Base-by-base conservation (phyloP, 306 rosid genomes). In the Albizia julibrissin region DNA sequence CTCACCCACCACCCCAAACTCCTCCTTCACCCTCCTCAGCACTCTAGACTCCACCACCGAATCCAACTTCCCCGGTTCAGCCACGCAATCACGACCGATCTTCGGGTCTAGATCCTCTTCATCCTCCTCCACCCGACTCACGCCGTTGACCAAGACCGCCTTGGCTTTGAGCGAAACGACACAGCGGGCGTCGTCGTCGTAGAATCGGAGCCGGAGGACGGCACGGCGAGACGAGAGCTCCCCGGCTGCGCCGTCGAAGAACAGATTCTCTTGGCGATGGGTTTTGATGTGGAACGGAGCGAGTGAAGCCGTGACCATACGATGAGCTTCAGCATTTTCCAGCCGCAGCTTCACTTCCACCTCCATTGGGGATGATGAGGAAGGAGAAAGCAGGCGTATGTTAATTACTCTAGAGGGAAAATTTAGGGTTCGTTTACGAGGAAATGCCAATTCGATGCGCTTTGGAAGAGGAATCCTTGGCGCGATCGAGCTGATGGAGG, bases 101-200 rank as follows among this genome's bases (percentile, higher is more conserved):
- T 59, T 70, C 10, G 91, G 88, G 61, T 87, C 92, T 79, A 93
- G 5, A 56, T 89, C 94, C 88, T 91, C 96, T 82, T 93, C 99
- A 56, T 95, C 98, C 76, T 93, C 99, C 88, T 93, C 97, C 8
- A 92, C 99, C 7, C 98, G 94, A 79, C 98, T 95, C 27, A 95
- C 87, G 19, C 98, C 99, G 31, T 90, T 85, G 43, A 86, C 86
- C 74, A 93, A 69, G 73, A 92, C 93, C 65, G 98, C 97, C 70
- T 75, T 85, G 24, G 91, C 98, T 70, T 95, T 95, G 47, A 95
- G 87, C 61, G 96, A 84, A 72, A 89, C 87, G 62, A 91, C 91
- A 66, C 99, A 93, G 5, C 89, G 89, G 6, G 84, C 76, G 42
- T 81, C 86, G 39, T 83, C 80, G 77, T 88, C 83, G 79, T 81